Evolutionary conservation across 352 stramenopile species (phyloP).

Genomic region (Lagenidium giganteum): DNA sequence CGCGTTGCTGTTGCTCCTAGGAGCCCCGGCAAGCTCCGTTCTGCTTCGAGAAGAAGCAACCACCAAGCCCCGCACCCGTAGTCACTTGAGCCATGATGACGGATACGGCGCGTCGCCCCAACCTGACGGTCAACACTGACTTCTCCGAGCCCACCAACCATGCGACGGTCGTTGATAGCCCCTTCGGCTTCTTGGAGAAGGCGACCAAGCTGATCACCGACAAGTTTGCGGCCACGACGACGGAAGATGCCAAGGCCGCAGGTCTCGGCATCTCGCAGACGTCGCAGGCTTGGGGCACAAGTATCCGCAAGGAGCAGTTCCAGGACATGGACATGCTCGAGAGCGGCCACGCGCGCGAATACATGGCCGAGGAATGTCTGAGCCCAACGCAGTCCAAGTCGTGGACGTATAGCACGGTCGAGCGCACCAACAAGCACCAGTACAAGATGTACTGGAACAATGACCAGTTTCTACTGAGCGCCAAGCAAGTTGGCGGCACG

Average conservation of each 20-base stretch:
- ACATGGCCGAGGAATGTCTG: conserved; percentile 78
- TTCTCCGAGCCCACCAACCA: conserved; percentile 22
- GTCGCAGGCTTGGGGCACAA: conserved; percentile 44
- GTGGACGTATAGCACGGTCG: conserved; percentile 77
- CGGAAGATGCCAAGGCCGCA: conserved; percentile 17
- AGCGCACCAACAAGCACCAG: conserved; percentile 81
- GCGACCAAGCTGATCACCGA: conserved; percentile 56
- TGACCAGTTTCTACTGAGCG: conserved; percentile 79
- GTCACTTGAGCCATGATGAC: conserved; percentile 47
- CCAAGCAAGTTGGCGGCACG: conserved; percentile 73
- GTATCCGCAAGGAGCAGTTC: conserved; percentile 64
- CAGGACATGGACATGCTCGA: conserved; percentile 87
- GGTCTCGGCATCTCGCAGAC: conserved; percentile 4
- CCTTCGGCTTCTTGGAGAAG: conserved; percentile 41
- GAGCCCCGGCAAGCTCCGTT: too few species aligned
- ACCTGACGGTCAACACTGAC: conserved; percentile 56
- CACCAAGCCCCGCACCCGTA: too few species aligned
- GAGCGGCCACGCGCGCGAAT: conserved; percentile 70
- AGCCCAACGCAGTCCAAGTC: conserved; percentile 72
- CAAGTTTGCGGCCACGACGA: conserved; percentile 10
- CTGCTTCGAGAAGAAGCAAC: too few species aligned
- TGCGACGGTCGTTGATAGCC: conserved; percentile 23
- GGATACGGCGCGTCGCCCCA: conserved; percentile 40
- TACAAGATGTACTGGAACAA: conserved; percentile 88
- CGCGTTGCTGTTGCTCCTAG: too few species aligned